Percentiles rank a stretch among this genome's conserved stretches.
Evolutionary conservation across 2,329 filamentous ascomycete species (phyloP).

Genomic region (Passalora sequoiae): DNA sequence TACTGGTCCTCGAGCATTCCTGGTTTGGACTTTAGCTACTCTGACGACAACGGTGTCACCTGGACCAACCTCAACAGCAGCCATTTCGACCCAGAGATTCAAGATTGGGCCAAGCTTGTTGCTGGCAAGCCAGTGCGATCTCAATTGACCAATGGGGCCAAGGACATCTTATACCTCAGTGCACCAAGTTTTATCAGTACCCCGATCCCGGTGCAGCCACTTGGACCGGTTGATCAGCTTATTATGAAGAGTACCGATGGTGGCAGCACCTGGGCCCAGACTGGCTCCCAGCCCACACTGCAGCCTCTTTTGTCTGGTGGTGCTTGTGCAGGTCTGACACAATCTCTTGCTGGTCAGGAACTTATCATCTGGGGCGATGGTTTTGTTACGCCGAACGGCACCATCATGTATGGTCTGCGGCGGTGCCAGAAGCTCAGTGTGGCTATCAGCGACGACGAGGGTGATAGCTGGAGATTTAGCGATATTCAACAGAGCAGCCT

Average conservation of each 20-base stretch:
- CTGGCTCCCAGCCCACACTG: slow-evolving; percentile 2
- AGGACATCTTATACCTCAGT: slow-evolving; percentile 4
- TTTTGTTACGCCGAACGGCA: slow-evolving; percentile 4
- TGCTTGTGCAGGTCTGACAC: slow-evolving; percentile 2
- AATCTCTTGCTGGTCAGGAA: slow-evolving; percentile 2
- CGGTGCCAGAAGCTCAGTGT: slow-evolving; percentile 7
- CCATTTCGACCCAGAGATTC: not conserved
- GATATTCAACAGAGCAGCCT: slow-evolving; percentile 1
- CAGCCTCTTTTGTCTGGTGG: slow-evolving; percentile 4
- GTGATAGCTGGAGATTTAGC: slow-evolving; percentile 1
- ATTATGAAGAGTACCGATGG: slow-evolving; percentile 6
- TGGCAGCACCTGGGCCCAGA: not conserved
- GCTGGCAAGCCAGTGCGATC: slow-evolving; percentile 3
- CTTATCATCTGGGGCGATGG: slow-evolving; percentile 8
- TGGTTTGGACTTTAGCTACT: slow-evolving; percentile 3
- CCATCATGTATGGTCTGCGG: slow-evolving; percentile 4
- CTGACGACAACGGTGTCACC: not conserved
- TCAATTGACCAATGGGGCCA: not conserved
- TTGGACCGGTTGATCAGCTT: slow-evolving; percentile 4
- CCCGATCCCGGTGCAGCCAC: slow-evolving; percentile 4
- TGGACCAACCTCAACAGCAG: slow-evolving; percentile 3
- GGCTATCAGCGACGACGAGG: slow-evolving; percentile 6
- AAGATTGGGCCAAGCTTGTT: slow-evolving; percentile 5
- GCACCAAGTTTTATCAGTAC: slow-evolving; percentile 8
- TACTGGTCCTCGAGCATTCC: slow-evolving; percentile 6